Base-by-base conservation (phyloP, 2,329 filamentous ascomycete species). In the Thyridium curvatum region DNA sequence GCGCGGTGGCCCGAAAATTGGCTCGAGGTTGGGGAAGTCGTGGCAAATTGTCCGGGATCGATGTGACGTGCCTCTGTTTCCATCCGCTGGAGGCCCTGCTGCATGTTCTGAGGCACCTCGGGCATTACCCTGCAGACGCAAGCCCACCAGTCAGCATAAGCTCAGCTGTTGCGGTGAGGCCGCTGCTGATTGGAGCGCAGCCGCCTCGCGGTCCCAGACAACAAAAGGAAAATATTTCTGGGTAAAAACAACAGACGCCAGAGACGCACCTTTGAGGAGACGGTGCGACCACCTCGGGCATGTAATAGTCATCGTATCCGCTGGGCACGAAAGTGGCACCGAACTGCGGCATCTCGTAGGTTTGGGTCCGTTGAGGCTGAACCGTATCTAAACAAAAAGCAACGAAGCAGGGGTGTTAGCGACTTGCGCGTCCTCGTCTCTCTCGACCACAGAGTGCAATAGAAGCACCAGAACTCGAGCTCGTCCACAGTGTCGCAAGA, bases 61-160 rank as follows among this genome's bases (percentile, higher is more conserved):
- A 64, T 64, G 64, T 69, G 74, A 67, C 62, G 66, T 44, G 84
- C 84, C 69, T 89, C 82, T 44, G 89, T 74, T 71, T 96, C 90
- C 68, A 98, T 79, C 61, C 90, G 83, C 55, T 91, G 86, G 49
- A 98, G 77, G 64, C 86, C 91, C 56, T 94, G 84, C 68, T 95
- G 89, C 79, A 98, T 96, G 65, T 95, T 91, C 65, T 91, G 86
- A 51, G 91, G 88, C 49, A 96, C 89, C 72, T 96, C 89, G 60
- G 88, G 86, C 81, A 91, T 95, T 56, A 94, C 80, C 69, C 88
- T 94, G 62, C 50, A 58, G 47, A 33, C 56, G 52, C 52, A 31
- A 41, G 48, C 46, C 44, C 46, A 51, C 48, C 46, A 52, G 61
- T 68, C 56, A 64, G 62, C 56, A 48, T 48, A 38, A 36, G 37